Conservation (phyloP, 164 flowering plant species). For the Kingdonia uniflora region DNA sequence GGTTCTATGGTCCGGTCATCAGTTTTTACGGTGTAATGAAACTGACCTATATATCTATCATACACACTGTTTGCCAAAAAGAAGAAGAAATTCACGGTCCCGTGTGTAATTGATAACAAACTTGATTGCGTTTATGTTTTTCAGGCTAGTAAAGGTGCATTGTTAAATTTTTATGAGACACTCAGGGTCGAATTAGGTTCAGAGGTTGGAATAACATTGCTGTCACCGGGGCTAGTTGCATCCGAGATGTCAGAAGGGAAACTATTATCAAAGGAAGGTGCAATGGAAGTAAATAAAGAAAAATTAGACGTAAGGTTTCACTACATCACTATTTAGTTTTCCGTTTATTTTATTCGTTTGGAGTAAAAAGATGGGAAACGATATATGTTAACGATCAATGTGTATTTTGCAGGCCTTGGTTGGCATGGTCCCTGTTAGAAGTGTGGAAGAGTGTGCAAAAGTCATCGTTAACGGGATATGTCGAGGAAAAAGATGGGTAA, state of each 20-base stretch:
- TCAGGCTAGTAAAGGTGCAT: constrained; percentile 73
- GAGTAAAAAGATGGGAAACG: no score
- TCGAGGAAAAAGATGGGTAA: constrained; percentile 29
- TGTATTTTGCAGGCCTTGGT: neutral
- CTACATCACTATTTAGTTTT: neutral
- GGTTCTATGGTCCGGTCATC: constrained; percentile 26
- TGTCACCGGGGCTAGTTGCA: constrained; percentile 42
- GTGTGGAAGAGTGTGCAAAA: constrained; percentile 7
- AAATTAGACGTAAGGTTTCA: constrained; percentile 36
- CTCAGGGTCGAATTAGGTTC: constrained; percentile 41
- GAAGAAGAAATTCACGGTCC: neutral
- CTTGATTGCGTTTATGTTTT: neutral
- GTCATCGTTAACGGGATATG: constrained; percentile 23
- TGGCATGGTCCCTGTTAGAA: neutral
- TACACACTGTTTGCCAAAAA: no score
- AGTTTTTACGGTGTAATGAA: constrained; percentile 30
- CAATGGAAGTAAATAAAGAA: constrained; percentile 26
- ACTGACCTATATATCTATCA: neutral
- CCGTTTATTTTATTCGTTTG: no score
- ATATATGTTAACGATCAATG: neutral
- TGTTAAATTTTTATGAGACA: constrained; percentile 38
- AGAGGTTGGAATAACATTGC: constrained; percentile 31
- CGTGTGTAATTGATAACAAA: neutral
- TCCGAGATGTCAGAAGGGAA: constrained; percentile 47
- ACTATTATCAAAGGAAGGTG: constrained; percentile 21